Evolutionary conservation across 2,329 filamentous ascomycete genomes (phyloP), one percentile per base, ranked within the genome.

Genomic region (Pseudomassariella vexata): DNA sequence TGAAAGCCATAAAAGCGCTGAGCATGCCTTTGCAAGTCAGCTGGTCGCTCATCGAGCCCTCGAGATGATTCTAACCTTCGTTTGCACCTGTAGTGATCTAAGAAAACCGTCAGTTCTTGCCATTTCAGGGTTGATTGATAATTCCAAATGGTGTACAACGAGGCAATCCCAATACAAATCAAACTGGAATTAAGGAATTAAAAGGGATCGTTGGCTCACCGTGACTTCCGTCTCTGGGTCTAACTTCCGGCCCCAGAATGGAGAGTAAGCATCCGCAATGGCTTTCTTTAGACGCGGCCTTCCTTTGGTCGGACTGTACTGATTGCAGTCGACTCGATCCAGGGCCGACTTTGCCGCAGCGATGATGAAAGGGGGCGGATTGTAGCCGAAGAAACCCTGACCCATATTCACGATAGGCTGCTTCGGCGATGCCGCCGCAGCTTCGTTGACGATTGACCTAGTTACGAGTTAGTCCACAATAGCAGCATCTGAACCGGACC

Each of bases 291-390:
- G 71, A 34, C 90, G 76, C 24, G 92, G 90, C 6, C 90, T 80
- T 39, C 92, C 92, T 70, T 88, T 92, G 14, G 92, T 95, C 3
- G 89, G 92, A 15, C 88, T 90, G 70, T 98, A 98, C 68, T 98
- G 92, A 60, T 98, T 98, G 73, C 90, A 95, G 46, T 96, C 92
- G 15, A 98, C 90, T 31, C 79, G 75, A 53, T 95, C 82, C 31
- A 98, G 73, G 23, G 90, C 89, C 23, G 82, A 68, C 62, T 95
- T 96, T 31, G 92, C 92, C 24, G 92, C 92, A 48, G 95, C 76
- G 43, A 95, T 68, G 43, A 95, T 87, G 59, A 95, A 96, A 21
- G 81, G 62, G 6, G 90, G 90, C 35, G 90, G 90, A 55, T 96
- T 96, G 61, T 96, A 96, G 37, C 90, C 90, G 47, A 87, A 89